Conservation (phyloP, 2,329 filamentous ascomycete genomes). For the Metarhizium guizhouense region DNA sequence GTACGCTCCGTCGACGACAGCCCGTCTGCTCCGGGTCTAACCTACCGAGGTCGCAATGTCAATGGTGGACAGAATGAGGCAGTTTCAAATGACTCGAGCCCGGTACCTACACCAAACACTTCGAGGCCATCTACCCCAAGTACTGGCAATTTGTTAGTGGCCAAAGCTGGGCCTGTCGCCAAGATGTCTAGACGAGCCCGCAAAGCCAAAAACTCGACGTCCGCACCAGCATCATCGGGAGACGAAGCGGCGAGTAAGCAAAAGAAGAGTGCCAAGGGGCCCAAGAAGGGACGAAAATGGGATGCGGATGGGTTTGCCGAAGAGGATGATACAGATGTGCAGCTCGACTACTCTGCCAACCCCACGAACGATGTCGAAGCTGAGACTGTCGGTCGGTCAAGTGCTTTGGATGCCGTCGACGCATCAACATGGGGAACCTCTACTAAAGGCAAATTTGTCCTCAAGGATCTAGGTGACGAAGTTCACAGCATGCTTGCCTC, state of each 20-base stretch:
- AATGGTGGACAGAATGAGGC: slow-evolving; percentile 24
- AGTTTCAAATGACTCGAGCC: slow-evolving; percentile 59
- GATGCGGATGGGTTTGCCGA: slow-evolving; percentile 80
- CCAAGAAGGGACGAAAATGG: slow-evolving; percentile 92
- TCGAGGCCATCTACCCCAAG: slow-evolving; percentile 74
- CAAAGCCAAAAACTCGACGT: slow-evolving; percentile 56
- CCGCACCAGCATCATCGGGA: slow-evolving; percentile 65
- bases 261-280: slow-evolving; percentile 48
- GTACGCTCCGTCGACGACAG: slow-evolving; percentile 24
- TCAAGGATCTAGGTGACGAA: slow-evolving; percentile 89
- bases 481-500: slow-evolving; percentile 81
- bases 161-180: slow-evolving; percentile 63
- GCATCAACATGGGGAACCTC: slow-evolving; percentile 79
- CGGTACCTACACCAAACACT: slow-evolving; percentile 60
- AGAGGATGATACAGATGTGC: slow-evolving; percentile 62
- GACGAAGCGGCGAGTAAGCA: slow-evolving; percentile 60
- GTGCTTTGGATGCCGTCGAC: slow-evolving; percentile 64
- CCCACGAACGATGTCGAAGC: slow-evolving; percentile 44
- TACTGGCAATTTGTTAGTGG: slow-evolving; percentile 54
- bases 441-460: slow-evolving; percentile 81
- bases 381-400: slow-evolving; percentile 39
- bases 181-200: slow-evolving; percentile 76
- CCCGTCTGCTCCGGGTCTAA: slow-evolving; percentile 22
- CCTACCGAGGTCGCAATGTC: slow-evolving; percentile 28
- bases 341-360: slow-evolving; percentile 82